Conservation (phyloP, 257 asterid genomes). For the Solanum chmielewskii region DNA sequence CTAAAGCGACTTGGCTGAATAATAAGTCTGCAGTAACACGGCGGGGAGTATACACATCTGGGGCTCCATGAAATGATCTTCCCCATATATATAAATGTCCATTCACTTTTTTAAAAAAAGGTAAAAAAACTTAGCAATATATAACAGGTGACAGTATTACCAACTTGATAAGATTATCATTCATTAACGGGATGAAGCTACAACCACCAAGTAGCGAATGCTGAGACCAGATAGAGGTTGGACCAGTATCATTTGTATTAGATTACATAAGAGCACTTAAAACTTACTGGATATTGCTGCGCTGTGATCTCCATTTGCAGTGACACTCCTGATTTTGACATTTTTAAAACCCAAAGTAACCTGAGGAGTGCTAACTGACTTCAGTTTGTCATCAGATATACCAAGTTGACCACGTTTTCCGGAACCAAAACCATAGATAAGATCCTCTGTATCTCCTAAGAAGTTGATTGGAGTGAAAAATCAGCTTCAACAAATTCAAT, state of each 20-base stretch:
- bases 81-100: slow-evolving; percentile 77
- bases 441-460: slow-evolving; percentile 27
- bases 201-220: neutral
- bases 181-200: neutral
- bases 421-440: slow-evolving; percentile 71
- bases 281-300: slow-evolving; percentile 67
- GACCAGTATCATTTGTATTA: neutral
- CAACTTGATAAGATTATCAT: neutral
- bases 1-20: slow-evolving; percentile 48
- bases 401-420: slow-evolving; percentile 95
- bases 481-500: neutral
- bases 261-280: neutral
- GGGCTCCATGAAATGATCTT: slow-evolving; percentile 52
- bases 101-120: slow-evolving; percentile 21
- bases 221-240: neutral
- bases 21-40: slow-evolving; percentile 12
- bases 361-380: slow-evolving; percentile 50
- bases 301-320: slow-evolving; percentile 96
- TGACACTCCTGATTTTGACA: slow-evolving; percentile 20
- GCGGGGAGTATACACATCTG: slow-evolving; percentile 35
- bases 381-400: slow-evolving; percentile 42
- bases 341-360: slow-evolving; percentile 39
- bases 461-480: neutral
- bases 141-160: neutral
- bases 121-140: neutral